phyloP scores from a whole-genome alignment of 768 basidiomycete genomes.

The Serpula lacrymans region DNA sequence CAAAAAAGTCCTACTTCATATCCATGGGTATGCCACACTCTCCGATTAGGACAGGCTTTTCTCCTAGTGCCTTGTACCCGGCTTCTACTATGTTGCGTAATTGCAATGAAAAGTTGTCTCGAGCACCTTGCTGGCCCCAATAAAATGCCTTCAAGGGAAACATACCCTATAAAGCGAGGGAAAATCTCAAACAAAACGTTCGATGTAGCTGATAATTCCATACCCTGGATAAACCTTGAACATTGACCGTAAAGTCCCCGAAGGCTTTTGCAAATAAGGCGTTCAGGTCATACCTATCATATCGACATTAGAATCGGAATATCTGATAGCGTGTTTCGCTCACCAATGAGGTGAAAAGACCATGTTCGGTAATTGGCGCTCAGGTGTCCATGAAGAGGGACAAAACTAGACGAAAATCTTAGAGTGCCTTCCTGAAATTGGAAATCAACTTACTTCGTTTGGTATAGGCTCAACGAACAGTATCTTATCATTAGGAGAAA shows the following conservation, averaged over 20 bases:
- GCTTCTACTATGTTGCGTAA: conserved; percentile 74
- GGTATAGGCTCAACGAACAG: conserved; percentile 86
- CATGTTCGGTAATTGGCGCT: conserved; percentile 58
- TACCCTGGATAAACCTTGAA: conserved; percentile 88
- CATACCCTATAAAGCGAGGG: conserved; percentile 59
- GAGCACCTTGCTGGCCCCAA: conserved; percentile 80
- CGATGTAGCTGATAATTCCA: conserved; percentile 13
- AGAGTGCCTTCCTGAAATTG: conserved; percentile 1
- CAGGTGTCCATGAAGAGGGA: conserved; percentile 69
- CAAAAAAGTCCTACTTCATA: conserved; percentile 67
- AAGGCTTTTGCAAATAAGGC: conserved; percentile 82
- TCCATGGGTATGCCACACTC: conserved; percentile 98
- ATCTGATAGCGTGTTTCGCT: conserved; percentile 30
- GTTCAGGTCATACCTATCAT: conserved; percentile 84
- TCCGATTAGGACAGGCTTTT: conserved; percentile 82
- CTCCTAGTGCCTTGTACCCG: conserved; percentile 68
- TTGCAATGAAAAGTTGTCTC: conserved; percentile 81
- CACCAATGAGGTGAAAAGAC: conserved; percentile 77
- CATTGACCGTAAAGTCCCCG: conserved; percentile 85
- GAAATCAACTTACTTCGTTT: conserved; percentile 65
- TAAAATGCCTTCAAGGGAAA: conserved; percentile 79
- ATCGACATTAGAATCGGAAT: neutral
- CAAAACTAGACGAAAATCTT: conserved; percentile 56
- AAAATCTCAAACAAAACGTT: conserved; percentile 7
- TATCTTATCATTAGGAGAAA: conserved; percentile 50